Evolutionary conservation across 805 yeast genomes (phyloP).

Genomic region (Myxozyma geophila): DNA sequence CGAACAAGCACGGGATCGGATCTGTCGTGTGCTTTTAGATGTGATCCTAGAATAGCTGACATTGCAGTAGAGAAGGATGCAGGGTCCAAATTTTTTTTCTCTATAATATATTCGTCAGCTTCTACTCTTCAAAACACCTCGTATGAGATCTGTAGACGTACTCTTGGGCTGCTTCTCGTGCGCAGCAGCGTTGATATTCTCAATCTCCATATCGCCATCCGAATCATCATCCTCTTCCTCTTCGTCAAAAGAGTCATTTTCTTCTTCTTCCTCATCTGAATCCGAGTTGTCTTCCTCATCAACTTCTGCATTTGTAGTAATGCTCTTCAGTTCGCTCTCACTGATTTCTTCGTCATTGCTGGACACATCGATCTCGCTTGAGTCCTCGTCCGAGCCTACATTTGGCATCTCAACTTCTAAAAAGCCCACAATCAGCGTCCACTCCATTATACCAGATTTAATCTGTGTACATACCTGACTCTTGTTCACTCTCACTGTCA

Average conservation of each 20-base stretch:
- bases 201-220: conserved; percentile 44
- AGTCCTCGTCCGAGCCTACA: conserved; percentile 30
- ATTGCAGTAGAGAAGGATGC: conserved; percentile 81
- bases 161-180: conserved; percentile 27
- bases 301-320: conserved; percentile 35
- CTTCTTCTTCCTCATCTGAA: conserved; percentile 38
- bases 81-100: conserved; percentile 68
- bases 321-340: conserved; percentile 34
- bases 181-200: conserved; percentile 28
- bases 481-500: conserved; percentile 4
- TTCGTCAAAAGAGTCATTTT: conserved; percentile 34
- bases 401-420: conserved; percentile 21
- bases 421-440: background rate
- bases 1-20: conserved; percentile 90
- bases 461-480: background rate
- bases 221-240: conserved; percentile 41
- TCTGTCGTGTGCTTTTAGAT: conserved; percentile 85
- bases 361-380: conserved; percentile 24
- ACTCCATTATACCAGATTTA: background rate
- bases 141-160: conserved; percentile 36
- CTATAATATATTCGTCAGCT: background rate
- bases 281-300: conserved; percentile 37
- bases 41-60: conserved; percentile 79
- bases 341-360: conserved; percentile 23
- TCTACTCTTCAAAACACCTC: no score